Conservation (phyloP, 768 basidiomycete genomes). For the Mycena alexandri region DNA sequence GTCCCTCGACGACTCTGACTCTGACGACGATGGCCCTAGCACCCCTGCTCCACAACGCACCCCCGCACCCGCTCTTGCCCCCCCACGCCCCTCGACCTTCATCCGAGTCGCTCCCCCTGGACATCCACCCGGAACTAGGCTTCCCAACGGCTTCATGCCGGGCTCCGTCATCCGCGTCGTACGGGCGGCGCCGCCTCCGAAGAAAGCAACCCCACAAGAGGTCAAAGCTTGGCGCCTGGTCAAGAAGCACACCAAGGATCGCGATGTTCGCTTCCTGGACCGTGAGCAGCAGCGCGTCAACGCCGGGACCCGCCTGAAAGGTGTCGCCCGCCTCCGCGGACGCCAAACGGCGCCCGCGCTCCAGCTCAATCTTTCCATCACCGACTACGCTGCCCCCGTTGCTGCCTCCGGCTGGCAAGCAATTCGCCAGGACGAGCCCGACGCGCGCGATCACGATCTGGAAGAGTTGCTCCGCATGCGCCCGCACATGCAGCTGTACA, state of each 20-base stretch:
- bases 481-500: conserved; percentile 34
- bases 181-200: too few species aligned
- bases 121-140: too few species aligned
- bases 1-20: too few species aligned
- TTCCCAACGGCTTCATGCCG: too few species aligned
- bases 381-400: background rate
- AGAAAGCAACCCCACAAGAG: background rate
- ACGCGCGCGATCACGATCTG: too few species aligned
- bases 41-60: too few species aligned
- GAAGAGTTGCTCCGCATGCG: too few species aligned
- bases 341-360: background rate
- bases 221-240: background rate
- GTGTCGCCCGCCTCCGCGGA: background rate
- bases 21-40: too few species aligned
- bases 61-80: too few species aligned
- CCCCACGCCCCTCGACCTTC: too few species aligned
- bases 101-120: too few species aligned
- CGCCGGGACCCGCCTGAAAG: background rate
- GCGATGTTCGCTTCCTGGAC: background rate
- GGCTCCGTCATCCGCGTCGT: too few species aligned
- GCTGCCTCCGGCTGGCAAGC: background rate
- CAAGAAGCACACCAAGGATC: background rate
- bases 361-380: background rate
- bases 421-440: background rate
- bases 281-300: background rate